phyloP scores from a whole-genome alignment of 495 filamentous ascomycete species.

The Neurospora discreta region DNA sequence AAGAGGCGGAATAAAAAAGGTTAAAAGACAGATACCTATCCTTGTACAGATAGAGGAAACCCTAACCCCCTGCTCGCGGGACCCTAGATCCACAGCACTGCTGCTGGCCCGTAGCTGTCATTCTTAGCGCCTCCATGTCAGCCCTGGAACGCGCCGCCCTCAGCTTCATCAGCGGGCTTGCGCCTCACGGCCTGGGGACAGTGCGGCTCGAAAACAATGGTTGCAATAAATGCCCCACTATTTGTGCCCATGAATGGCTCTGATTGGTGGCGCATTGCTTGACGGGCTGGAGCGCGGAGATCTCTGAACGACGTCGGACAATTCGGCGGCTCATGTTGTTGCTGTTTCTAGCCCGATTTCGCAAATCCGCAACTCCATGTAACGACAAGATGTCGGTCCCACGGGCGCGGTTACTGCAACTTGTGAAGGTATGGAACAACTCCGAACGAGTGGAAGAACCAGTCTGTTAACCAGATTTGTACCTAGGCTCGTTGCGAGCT shows the following conservation, averaged over 20 bases:
- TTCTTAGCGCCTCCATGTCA: background rate
- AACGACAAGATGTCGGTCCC: slow-evolving; percentile 55
- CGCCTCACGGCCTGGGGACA: background rate
- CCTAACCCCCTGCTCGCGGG: background rate
- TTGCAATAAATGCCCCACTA: background rate
- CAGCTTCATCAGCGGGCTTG: background rate
- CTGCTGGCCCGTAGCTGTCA: background rate
- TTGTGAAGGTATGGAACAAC: slow-evolving; percentile 56
- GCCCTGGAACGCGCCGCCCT: background rate
- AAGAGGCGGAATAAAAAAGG: background rate
- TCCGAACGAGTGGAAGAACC: background rate
- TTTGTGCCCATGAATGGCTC: background rate
- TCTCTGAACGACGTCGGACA: slow-evolving; percentile 8
- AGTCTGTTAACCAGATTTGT: slow-evolving; percentile 1
- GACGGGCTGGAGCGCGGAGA: slow-evolving; percentile 2
- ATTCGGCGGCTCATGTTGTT: background rate
- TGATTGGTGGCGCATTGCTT: slow-evolving; percentile 6
- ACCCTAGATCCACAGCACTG: background rate
- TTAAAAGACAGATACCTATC: too few relatives aligned
- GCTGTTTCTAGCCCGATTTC: background rate
- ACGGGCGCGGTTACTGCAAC: slow-evolving; percentile 59
- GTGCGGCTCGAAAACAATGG: slow-evolving; percentile 2
- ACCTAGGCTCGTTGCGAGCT: slow-evolving; percentile 75
- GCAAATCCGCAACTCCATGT: slow-evolving; percentile 11
- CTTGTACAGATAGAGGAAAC: too few relatives aligned